These are phyloP conservation scores for Amaranthus tricolor DNA, from an alignment of 179 eudicot species.

Conservation along the genomic window DNA sequence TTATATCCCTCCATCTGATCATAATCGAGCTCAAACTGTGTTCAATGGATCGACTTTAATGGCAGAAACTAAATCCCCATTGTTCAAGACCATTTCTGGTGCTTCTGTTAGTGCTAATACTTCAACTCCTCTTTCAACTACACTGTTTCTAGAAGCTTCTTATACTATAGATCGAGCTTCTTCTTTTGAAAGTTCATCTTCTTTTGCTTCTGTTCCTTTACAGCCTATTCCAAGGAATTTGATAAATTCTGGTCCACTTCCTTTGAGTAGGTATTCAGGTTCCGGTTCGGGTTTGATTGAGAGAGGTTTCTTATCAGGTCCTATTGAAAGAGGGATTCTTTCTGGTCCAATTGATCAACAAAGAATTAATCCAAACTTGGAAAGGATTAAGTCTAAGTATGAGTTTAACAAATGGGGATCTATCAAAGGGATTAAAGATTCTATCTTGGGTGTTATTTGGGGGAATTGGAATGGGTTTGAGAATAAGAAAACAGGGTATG, in stretches of 20 bases:
- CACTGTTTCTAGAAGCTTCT: constrained; percentile 31
- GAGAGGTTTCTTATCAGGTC: constrained; percentile 78
- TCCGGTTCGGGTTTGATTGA: constrained; percentile 37
- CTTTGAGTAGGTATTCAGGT: constrained; percentile 27
- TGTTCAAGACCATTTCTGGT: constrained; percentile 67
- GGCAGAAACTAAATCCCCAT: not conserved
- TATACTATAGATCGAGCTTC: constrained; percentile 49
- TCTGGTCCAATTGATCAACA: constrained; percentile 59
- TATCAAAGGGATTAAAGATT: constrained; percentile 43
- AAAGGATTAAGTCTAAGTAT: constrained; percentile 24
- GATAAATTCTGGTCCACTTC: constrained; percentile 65
- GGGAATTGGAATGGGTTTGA: not conserved
- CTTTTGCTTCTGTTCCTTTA: constrained; percentile 67
- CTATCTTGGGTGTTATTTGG: constrained; percentile 29
- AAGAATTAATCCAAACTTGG: not conserved
- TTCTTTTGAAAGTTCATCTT: constrained; percentile 67
- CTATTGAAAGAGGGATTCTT: constrained; percentile 64
- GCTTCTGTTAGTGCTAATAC: constrained; percentile 84
- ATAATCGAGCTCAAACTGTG: too few relatives aligned
- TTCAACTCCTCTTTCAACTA: constrained; percentile 67
- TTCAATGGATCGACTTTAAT: not conserved
- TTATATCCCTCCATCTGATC: constrained; percentile 38
- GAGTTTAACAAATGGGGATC: constrained; percentile 39
- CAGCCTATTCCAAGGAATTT: constrained; percentile 67
- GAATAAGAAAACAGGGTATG: constrained; percentile 22